Evolutionary conservation across 2,329 filamentous ascomycete genomes (phyloP).

Genomic region (Aspergillus arachidicola): DNA sequence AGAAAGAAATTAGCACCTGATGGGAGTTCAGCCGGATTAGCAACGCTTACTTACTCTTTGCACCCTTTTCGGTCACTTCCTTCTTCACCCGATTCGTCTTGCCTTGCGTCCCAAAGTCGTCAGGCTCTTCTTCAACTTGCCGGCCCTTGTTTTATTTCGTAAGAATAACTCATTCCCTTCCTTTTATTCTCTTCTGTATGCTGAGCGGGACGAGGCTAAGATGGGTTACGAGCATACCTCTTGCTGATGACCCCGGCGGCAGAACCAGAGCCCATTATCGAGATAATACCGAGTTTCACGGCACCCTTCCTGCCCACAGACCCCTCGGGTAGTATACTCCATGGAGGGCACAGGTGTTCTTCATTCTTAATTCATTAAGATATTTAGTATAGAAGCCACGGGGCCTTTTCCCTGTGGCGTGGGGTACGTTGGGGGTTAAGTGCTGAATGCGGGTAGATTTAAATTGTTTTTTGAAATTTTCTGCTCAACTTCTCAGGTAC

Average conservation of each 20-base stretch:
- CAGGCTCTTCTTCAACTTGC: slow-evolving; percentile 62
- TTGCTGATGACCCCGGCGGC: slow-evolving; percentile 77
- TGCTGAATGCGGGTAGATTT: slow-evolving; percentile 1
- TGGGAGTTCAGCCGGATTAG: too few species aligned
- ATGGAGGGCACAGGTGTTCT: slow-evolving; percentile 32
- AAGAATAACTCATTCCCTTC: too few species aligned
- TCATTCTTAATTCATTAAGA: slow-evolving; percentile 30
- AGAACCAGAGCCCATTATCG: slow-evolving; percentile 77
- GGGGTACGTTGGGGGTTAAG: not conserved
- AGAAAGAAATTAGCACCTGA: slow-evolving; percentile 50
- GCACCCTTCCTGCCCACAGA: slow-evolving; percentile 65
- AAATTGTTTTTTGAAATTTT: not conserved
- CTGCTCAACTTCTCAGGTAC: not conserved
- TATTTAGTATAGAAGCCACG: slow-evolving; percentile 3
- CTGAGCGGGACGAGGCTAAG: not conserved
- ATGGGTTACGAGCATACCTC: slow-evolving; percentile 55
- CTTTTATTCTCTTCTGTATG: too few species aligned
- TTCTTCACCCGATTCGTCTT: slow-evolving; percentile 60
- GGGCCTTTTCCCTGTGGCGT: not conserved
- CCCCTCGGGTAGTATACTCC: slow-evolving; percentile 50
- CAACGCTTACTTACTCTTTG: slow-evolving; percentile 49
- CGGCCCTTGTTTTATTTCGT: slow-evolving; percentile 32
- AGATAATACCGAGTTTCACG: slow-evolving; percentile 72
- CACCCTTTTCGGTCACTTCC: slow-evolving; percentile 55
- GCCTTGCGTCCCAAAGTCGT: slow-evolving; percentile 67